Base-by-base conservation (phyloP, 306 rosid species). In the Vigna nakashimae region DNA sequence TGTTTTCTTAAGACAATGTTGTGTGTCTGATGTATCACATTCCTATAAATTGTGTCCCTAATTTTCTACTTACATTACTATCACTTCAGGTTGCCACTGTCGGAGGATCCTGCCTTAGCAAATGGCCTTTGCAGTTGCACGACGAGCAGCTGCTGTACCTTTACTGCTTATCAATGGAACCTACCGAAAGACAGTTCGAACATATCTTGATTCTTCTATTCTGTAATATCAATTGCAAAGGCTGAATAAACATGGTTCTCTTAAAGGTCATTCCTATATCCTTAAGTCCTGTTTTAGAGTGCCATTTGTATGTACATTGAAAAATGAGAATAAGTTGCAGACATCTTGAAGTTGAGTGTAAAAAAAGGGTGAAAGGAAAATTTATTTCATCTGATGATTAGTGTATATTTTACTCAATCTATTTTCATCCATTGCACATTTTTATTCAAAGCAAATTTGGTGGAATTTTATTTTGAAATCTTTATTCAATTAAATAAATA, bases 61-160 rank as follows among this genome's bases (percentile, higher is more conserved):
- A 77, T 68, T 81, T 79, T 75, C 52, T 63, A 36, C 79, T 82
- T 42, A 81, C 66, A 18, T 82, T 40, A 16, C 62, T 38, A 65
- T 73, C 65, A 50, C 72, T 85, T 59, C 64, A 93, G 98, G 97
- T 83, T 91, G 70, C 82, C 96, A 63, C 87, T 95, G 49, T 93
- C 98, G 1, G 98, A 92, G 78, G 98, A 95, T 83, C 98, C 98
- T 87, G 97, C 96, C 79, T 86, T 92, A 87, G 98, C 98, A 53
- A 95, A 18, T 95, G 98, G 98, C 97, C 76, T 95, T 95, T 84
- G 88, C 98, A 8, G 93, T 95, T 77, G 95, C 98, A 74, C 89
- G 97, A 55, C 89, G 98, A 80, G 92, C 98, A 66, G 97, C 98
- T 79, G 95, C 98, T 34, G 98, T 95, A 64, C 97, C 97, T 7